These are phyloP conservation scores for Xylaria sp. DNA, from an alignment of 2,329 filamentous ascomycete species.

Conservation along the genomic window DNA sequence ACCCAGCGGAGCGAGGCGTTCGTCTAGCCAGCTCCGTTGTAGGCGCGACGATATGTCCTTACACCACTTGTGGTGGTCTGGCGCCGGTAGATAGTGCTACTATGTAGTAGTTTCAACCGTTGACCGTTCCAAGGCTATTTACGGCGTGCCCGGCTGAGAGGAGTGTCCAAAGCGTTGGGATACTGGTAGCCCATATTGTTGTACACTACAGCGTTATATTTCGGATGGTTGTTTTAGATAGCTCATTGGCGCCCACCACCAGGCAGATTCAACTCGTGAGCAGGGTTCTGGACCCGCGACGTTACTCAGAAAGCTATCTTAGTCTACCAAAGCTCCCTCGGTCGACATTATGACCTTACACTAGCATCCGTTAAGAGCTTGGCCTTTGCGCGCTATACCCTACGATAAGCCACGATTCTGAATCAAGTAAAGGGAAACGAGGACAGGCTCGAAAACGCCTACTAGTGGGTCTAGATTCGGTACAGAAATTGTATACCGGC, in stretches of 20 bases:
- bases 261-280: slow-evolving; percentile 22
- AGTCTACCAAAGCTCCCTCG: slow-evolving; percentile 32
- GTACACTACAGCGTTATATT: not conserved
- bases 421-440: slow-evolving; percentile 49
- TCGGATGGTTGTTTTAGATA: slow-evolving; percentile 14
- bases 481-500: slow-evolving; percentile 26
- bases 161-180: slow-evolving; percentile 30
- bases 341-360: slow-evolving; percentile 28
- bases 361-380: slow-evolving; percentile 28
- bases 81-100: slow-evolving; percentile 29
- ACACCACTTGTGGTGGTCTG: slow-evolving; percentile 8
- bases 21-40: slow-evolving; percentile 16
- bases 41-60: slow-evolving; percentile 21
- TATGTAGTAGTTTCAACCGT: slow-evolving; percentile 32
- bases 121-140: slow-evolving; percentile 23
- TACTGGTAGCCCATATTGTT: not conserved
- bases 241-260: slow-evolving; percentile 28
- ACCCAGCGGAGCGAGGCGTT: slow-evolving; percentile 16
- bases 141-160: slow-evolving; percentile 11
- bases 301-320: slow-evolving; percentile 16
- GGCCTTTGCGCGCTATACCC: slow-evolving; percentile 39
- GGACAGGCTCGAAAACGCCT: slow-evolving; percentile 44
- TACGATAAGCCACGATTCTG: slow-evolving; percentile 41
- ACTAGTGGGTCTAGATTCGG: slow-evolving; percentile 42
- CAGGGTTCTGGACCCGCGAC: slow-evolving; percentile 16